Evolutionary conservation across 176 grass and related monocot genomes (phyloP).

Genomic region (Musa itinerans): DNA sequence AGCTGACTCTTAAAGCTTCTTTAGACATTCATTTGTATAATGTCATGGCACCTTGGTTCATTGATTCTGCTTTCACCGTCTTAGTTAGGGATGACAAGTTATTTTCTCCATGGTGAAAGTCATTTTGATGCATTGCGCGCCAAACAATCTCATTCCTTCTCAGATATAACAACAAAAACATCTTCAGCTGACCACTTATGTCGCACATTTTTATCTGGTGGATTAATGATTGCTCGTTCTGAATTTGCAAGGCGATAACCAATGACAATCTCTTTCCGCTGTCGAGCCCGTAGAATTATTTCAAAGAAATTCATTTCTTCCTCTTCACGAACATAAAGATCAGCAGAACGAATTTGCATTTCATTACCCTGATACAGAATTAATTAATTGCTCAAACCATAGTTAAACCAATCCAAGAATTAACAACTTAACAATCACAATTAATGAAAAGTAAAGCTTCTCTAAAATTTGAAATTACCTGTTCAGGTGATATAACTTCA

Average conservation of each 20-base stretch:
- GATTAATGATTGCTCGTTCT: slow-evolving; percentile 57
- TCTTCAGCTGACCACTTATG: slow-evolving; percentile 48
- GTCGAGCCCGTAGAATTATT: slow-evolving; percentile 54
- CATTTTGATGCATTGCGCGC: not conserved
- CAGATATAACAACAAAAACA: slow-evolving; percentile 58
- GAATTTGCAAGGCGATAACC: slow-evolving; percentile 49
- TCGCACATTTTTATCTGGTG: slow-evolving; percentile 38
- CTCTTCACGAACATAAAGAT: slow-evolving; percentile 49
- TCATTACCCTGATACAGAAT: slow-evolving; percentile 47
- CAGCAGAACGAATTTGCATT: slow-evolving; percentile 48
- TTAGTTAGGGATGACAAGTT: not conserved
- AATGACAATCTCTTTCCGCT: slow-evolving; percentile 68
- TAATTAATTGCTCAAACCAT: slow-evolving; percentile 3
- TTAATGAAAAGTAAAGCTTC: not conserved
- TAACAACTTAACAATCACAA: not conserved
- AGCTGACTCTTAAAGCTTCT: no score
- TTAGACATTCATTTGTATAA: no score
- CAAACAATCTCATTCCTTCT: slow-evolving; percentile 45
- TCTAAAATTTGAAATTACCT: no score
- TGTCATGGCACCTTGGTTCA: not conserved
- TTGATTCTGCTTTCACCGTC: not conserved
- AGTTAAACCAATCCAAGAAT: slow-evolving; percentile 2
- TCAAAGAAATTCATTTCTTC: slow-evolving; percentile 67
- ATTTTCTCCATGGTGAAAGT: not conserved
- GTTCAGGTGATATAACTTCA: no score